Base-by-base conservation (phyloP, 352 stramenopile genomes). In the Pythium biforme region DNA sequence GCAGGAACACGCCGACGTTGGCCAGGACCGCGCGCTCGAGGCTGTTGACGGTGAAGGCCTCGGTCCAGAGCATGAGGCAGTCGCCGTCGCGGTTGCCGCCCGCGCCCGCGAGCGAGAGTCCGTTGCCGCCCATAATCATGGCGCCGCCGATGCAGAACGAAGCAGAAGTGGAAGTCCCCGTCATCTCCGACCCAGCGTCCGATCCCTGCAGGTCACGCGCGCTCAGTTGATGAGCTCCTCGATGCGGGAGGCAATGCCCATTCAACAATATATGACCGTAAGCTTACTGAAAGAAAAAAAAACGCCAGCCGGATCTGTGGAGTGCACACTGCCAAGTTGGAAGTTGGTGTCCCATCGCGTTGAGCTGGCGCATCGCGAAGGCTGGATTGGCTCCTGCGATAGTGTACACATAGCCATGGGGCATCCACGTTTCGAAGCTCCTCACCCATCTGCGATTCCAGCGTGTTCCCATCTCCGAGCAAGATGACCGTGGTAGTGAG, bases 1-100 rank as follows among this genome's bases (percentile, higher is more conserved):
- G 49, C 27, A 85, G 31, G 40, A 86, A 84, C 20, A 92, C 81
- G 31, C 66, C 15, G 2, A 77, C 19, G 55, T 76, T 82, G 43
- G 75, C 79, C 29, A 84, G 15, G 0, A 72, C 72, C 10, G 72
- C 72, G 40, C 80, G 75, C 1, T 37, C 58, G 46, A 55, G 41
- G 70, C 69, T 88, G 62, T 81, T 88, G 51, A 92, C 70, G 12
- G 76, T 77, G 61, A 86, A 79, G 14, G 31, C 48, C 50, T 82
- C 66, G 25, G 73, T 63, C 83, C 80, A 92, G 31, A 92, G 72
- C 79, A 87, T 78, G 37, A 76, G 68, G 66, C 83, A 92, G 75
- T 92, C 83, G 53, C 68, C 62, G 31, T 73, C 62, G 6, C 67
- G 61, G 52, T 80, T 68, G 3, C 69, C 59, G 50, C 83, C 64